These are phyloP conservation scores for Dactylella cylindrospora DNA, from an alignment of 2,329 filamentous ascomycete genomes.

Conservation along the genomic window DNA sequence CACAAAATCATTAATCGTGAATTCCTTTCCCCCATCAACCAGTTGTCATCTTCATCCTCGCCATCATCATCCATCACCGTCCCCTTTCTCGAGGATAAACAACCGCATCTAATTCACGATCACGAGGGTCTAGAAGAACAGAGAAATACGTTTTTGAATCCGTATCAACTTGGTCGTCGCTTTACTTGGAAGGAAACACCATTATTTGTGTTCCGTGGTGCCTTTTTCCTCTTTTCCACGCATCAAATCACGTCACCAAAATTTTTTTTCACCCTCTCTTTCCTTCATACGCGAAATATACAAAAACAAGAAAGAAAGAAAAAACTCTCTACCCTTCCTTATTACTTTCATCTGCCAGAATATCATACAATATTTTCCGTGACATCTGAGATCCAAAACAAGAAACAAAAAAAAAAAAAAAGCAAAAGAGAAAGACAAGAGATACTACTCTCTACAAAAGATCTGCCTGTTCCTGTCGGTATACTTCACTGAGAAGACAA, in stretches of 20 bases:
- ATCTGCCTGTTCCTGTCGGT: slow-evolving; percentile 23
- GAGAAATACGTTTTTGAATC: not conserved
- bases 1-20: slow-evolving; percentile 10
- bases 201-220: too few relatives aligned
- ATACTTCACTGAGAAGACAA: slow-evolving; percentile 11
- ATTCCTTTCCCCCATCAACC: slow-evolving; percentile 9
- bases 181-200: too few relatives aligned
- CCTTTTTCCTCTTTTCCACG: too few relatives aligned
- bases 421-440: too few relatives aligned
- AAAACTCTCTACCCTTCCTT: slow-evolving; percentile 18
- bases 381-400: slow-evolving; percentile 41
- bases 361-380: slow-evolving; percentile 40
- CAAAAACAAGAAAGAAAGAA: too few relatives aligned
- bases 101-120: not conserved
- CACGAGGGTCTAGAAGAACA: not conserved
- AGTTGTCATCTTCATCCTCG: too few relatives aligned
- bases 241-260: slow-evolving; percentile 20
- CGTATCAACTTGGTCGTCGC: too few relatives aligned
- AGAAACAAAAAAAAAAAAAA: slow-evolving; percentile 23
- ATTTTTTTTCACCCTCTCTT: too few relatives aligned
- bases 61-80: slow-evolving; percentile 5
- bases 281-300: slow-evolving; percentile 12
- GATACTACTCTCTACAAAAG: slow-evolving; percentile 4
- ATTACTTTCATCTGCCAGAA: slow-evolving; percentile 34
- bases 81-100: slow-evolving; percentile 7